Percentiles rank a stretch among this genome's conserved stretches.
These are phyloP conservation scores for Zychaea mexicana DNA, from an alignment of 371 early-diverging fungal genomes.

Conservation along the genomic window DNA sequence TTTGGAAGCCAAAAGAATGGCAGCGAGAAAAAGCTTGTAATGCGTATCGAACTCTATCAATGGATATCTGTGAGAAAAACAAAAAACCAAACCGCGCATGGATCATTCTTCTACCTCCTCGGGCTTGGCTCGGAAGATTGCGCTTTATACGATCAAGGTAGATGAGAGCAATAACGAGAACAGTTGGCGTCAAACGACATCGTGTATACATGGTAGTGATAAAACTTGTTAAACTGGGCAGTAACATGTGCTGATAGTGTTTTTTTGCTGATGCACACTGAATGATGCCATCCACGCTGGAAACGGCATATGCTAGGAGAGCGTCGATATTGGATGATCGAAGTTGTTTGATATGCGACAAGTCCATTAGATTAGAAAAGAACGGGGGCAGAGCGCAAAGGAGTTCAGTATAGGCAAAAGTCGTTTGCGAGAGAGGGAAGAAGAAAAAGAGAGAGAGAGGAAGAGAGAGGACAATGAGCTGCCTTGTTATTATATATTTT, in stretches of 20 bases:
- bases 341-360: too few relatives aligned
- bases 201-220: slow-evolving; percentile 31
- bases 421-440: neutral
- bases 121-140: slow-evolving; percentile 57
- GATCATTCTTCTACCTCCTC: slow-evolving; percentile 53
- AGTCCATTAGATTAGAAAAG: too few relatives aligned
- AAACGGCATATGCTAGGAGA: slow-evolving; percentile 32
- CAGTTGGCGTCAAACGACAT: slow-evolving; percentile 38
- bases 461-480: neutral
- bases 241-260: slow-evolving; percentile 33
- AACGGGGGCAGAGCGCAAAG: too few relatives aligned
- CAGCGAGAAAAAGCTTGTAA: slow-evolving; percentile 70
- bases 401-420: neutral
- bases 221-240: slow-evolving; percentile 36
- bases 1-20: slow-evolving; percentile 70
- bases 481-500: slow-evolving; percentile 1
- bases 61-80: neutral
- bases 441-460: neutral
- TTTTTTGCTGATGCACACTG: slow-evolving; percentile 35
- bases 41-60: slow-evolving; percentile 66
- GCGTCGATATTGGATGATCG: slow-evolving; percentile 29
- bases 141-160: slow-evolving; percentile 69
- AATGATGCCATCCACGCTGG: slow-evolving; percentile 29
- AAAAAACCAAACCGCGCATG: neutral
- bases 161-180: slow-evolving; percentile 62